phyloP scores from a whole-genome alignment of 75 land plant species.

The Selaginella tamariscina region DNA sequence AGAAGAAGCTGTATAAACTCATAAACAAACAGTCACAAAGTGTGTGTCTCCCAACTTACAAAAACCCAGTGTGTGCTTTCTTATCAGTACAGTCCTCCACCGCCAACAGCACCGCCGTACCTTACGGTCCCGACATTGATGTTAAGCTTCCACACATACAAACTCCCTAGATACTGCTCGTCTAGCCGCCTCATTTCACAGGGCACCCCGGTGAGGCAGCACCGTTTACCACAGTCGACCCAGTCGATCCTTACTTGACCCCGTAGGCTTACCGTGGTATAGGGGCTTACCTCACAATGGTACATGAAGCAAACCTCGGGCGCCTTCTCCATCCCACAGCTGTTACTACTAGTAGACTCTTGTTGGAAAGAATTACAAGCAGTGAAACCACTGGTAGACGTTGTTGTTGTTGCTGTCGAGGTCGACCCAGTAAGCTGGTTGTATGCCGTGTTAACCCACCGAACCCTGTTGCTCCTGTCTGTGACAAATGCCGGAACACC shows the following conservation, averaged over 20 bases:
- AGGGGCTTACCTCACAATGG: not conserved
- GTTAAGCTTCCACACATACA: not conserved
- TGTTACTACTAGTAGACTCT: not conserved
- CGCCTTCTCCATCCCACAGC: not conserved
- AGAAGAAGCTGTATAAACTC: too few relatives aligned
- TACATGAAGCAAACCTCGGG: not conserved
- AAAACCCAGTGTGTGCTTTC: too few relatives aligned
- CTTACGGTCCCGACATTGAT: not conserved
- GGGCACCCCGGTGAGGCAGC: not conserved
- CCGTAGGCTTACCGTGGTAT: not conserved
- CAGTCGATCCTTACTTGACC: not conserved
- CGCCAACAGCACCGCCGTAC: not conserved
- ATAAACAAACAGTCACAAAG: too few relatives aligned
- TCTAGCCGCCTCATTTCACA: not conserved
- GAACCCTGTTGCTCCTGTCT: constrained; percentile 48
- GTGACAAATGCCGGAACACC: constrained; percentile 57
- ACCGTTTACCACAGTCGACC: not conserved
- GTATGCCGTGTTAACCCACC: constrained; percentile 80
- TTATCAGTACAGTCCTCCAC: too few relatives aligned
- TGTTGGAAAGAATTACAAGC: too few relatives aligned
- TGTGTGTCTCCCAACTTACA: too few relatives aligned
- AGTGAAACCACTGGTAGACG: too few relatives aligned
- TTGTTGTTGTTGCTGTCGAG: not conserved
- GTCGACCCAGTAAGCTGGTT: constrained; percentile 60
- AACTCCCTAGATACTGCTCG: not conserved